A percentile compares a stretch with the other conserved stretches of the same genome.
These are phyloP conservation scores for Hanseniaspora jakobsenii DNA, from an alignment of 805 yeast species.

Conservation along the genomic window DNA sequence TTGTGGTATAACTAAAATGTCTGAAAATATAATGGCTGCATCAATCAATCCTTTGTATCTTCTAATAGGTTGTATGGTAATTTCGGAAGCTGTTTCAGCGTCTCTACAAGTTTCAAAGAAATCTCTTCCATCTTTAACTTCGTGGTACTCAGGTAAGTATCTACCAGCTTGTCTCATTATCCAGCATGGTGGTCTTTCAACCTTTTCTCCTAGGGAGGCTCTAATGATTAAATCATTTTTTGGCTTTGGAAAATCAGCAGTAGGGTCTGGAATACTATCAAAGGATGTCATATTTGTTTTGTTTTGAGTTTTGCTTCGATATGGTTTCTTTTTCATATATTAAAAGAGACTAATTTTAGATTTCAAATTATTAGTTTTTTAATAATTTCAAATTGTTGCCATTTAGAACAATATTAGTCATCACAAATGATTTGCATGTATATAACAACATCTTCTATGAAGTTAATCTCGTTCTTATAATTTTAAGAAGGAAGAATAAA, in stretches of 20 bases:
- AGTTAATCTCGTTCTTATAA: no score
- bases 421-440: no score
- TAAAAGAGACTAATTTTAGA: no score
- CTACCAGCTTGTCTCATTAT: constrained; percentile 98
- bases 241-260: constrained; percentile 50
- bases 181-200: constrained; percentile 97
- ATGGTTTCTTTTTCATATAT: no score
- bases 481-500: no score
- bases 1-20: constrained; percentile 90
- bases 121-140: constrained; percentile 72
- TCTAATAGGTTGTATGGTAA: constrained; percentile 90
- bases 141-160: constrained; percentile 79
- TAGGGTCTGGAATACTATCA: constrained; percentile 11
- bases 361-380: no score
- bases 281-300: constrained; percentile 12
- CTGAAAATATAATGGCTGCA: constrained; percentile 94
- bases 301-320: no score
- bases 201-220: constrained; percentile 81
- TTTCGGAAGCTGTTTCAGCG: constrained; percentile 84
- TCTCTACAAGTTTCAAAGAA: constrained; percentile 93
- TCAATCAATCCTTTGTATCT: constrained; percentile 82
- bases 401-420: no score
- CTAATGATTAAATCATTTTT: constrained; percentile 83
- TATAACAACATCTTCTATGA: no score
- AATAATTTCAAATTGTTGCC: no score